Evolutionary conservation across 2,329 filamentous ascomycete genomes (phyloP), one percentile per base, ranked within the genome.

Genomic region (Epichloe uncinata): DNA sequence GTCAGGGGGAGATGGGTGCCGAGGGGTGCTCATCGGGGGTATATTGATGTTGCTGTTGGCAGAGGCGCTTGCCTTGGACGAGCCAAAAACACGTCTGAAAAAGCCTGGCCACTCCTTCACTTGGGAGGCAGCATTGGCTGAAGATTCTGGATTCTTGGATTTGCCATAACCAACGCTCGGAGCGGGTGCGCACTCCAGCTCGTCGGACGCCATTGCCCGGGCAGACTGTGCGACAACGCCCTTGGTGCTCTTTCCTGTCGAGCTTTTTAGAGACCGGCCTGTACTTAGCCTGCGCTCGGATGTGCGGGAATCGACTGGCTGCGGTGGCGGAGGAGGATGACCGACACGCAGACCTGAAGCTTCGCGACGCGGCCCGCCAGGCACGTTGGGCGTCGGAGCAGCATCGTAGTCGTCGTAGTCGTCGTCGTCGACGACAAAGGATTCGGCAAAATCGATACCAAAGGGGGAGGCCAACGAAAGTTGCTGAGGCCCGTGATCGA

Each of bases 71-170:
- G 68, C 76, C 61, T 77, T 85, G 36, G 85, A 80, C 9, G 83
- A 85, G 8, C 83, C 87, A 70, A 97, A 97, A 38, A 97, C 86
- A 55, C 91, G 81, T 58, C 88, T 82, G 71, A 97, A 97, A 71
- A 98, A 97, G 18, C 93, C 90, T 8, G 79, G 86, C 51, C 82
- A 81, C 60, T 87, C 83, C 62, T 85, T 87, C 48, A 73, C 63
- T 50, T 66, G 67, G 58, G 71, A 56, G 65, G 70, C 54, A 61
- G 69, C 55, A 61, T 69, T 53, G 63, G 65, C 53, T 63, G 65
- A 49, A 35, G 71, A 69, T 41, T 76, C 74, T 55, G 75, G 68
- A 47, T 77, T 74, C 58, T 79, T 80, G 37, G 73, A 63, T 63
- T 81, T 81, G 55, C 74, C 75, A 57, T 81, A 81, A 44, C 77